Conservation (phyloP, 768 basidiomycete genomes). For the Artomyces pyxidatus region DNA sequence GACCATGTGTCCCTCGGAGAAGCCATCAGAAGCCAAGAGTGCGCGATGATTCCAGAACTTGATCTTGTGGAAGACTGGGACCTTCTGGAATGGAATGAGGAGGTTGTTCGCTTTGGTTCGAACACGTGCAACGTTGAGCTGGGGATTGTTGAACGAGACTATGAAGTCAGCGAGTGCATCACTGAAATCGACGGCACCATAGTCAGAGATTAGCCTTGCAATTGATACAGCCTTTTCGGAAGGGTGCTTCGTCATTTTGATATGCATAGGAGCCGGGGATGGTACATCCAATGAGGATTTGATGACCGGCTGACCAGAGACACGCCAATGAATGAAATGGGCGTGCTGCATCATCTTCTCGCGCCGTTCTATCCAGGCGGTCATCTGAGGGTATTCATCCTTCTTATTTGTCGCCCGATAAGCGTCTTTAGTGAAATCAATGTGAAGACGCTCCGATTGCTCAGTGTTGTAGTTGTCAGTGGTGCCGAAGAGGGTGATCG, state of each 20-base stretch:
- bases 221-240: not conserved
- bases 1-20: not conserved
- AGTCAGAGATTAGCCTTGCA: not conserved
- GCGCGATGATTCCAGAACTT: not conserved
- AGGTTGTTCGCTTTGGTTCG: not conserved
- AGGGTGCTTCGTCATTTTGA: not conserved
- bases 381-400: not conserved
- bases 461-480: constrained; percentile 1
- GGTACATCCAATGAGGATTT: not conserved
- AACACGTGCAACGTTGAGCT: not conserved
- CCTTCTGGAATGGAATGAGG: not conserved
- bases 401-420: not conserved
- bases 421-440: not conserved
- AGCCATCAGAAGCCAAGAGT: not conserved
- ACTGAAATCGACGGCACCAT: not conserved
- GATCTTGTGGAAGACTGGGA: not conserved
- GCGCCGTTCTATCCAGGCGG: not conserved
- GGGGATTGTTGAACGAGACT: not conserved
- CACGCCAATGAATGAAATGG: not conserved
- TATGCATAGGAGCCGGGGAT: not conserved
- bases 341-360: not conserved
- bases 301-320: too few relatives aligned
- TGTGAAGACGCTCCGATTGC: constrained; percentile 1
- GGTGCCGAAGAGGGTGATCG: not conserved
- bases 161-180: not conserved